Evolutionary conservation across 2,329 filamentous ascomycete species (phyloP).

Genomic region (Ophiocordyceps camponoti-leonardi): DNA sequence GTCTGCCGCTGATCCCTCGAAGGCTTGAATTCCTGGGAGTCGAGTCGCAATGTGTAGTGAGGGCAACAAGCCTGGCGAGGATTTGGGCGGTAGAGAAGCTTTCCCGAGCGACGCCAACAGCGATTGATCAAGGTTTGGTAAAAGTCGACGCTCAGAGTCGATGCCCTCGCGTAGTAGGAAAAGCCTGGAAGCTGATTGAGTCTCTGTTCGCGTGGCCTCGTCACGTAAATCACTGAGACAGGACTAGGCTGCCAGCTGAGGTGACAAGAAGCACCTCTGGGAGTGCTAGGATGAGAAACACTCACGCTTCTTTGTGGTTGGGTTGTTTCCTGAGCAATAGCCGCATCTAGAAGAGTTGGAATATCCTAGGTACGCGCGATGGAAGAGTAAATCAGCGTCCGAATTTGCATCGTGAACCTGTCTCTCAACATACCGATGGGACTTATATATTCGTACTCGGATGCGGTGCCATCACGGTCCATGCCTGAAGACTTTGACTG

Average conservation of each 20-base stretch:
- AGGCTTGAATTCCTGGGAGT: slow-evolving; percentile 45
- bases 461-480: slow-evolving; percentile 15
- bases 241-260: background rate
- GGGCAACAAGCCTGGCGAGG: slow-evolving; percentile 73
- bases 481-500: background rate
- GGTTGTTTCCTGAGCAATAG: slow-evolving; percentile 30
- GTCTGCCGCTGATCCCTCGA: slow-evolving; percentile 58
- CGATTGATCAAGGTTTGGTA: slow-evolving; percentile 60
- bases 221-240: background rate
- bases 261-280: background rate
- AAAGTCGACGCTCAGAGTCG: slow-evolving; percentile 42
- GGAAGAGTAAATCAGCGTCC: background rate
- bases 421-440: slow-evolving; percentile 33
- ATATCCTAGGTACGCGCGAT: slow-evolving; percentile 21
- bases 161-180: slow-evolving; percentile 52
- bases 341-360: slow-evolving; percentile 33
- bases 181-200: slow-evolving; percentile 33
- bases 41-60: slow-evolving; percentile 69
- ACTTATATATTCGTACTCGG: slow-evolving; percentile 26
- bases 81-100: slow-evolving; percentile 61
- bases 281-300: slow-evolving; percentile 2
- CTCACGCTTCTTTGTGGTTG: slow-evolving; percentile 33
- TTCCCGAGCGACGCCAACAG: slow-evolving; percentile 61
- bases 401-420: no score
- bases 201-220: slow-evolving; percentile 6